These are phyloP conservation scores for Penicillium simplicissimum DNA, from an alignment of 495 filamentous ascomycete species.

Conservation along the genomic window DNA sequence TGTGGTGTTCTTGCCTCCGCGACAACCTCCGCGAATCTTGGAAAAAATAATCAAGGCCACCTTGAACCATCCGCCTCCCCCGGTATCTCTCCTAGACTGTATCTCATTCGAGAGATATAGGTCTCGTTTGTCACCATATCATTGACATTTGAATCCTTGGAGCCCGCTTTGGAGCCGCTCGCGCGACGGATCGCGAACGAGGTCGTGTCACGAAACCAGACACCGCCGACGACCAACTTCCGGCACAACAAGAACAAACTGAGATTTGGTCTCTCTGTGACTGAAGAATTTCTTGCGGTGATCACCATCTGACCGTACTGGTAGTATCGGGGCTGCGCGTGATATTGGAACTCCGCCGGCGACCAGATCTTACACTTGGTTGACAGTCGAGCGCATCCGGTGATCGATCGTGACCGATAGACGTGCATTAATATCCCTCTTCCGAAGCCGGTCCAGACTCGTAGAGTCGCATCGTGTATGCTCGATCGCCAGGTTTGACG, in stretches of 20 bases:
- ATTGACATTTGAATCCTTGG: slow-evolving; percentile 6
- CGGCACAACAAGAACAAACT: slow-evolving; percentile 14
- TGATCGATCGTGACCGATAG: not conserved
- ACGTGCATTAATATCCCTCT: not conserved
- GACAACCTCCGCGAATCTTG: slow-evolving; percentile 14
- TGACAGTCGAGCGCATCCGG: not conserved
- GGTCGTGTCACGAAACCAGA: slow-evolving; percentile 27
- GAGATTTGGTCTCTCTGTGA: slow-evolving; percentile 7
- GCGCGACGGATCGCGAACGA: slow-evolving; percentile 27
- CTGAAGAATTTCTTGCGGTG: not conserved
- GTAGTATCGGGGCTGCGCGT: not conserved
- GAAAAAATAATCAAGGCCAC: slow-evolving; percentile 18
- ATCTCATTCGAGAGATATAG: slow-evolving; percentile 9
- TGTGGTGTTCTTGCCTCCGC: slow-evolving; percentile 15
- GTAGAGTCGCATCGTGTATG: slow-evolving; percentile 1
- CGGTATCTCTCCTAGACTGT: not conserved
- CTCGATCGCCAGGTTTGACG: not conserved
- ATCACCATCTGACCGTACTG: not conserved
- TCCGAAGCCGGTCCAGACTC: not conserved
- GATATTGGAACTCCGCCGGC: slow-evolving; percentile 8
- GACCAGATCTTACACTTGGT: slow-evolving; percentile 5
- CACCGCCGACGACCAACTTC: slow-evolving; percentile 6
- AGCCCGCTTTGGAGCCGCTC: slow-evolving; percentile 11
- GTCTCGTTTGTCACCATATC: not conserved
- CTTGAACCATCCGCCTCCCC: slow-evolving; percentile 1